Evolutionary conservation across 768 basidiomycete species (phyloP).

Genomic region (Grammothele lineata): DNA sequence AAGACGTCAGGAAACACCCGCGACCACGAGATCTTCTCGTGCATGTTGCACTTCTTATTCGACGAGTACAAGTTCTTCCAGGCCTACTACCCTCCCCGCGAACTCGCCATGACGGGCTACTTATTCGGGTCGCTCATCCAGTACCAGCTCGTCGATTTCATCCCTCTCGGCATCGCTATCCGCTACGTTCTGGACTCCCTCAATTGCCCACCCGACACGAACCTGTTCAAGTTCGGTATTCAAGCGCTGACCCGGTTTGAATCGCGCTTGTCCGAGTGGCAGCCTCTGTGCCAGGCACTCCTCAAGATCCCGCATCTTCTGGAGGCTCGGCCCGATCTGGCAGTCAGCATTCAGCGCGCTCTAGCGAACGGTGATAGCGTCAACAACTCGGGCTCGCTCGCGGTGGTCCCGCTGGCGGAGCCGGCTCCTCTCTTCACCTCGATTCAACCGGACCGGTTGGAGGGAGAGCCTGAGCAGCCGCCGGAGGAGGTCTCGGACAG

Average conservation of each 20-base stretch:
- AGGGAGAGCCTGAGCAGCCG: constrained; percentile 62
- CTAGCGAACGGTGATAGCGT: constrained; percentile 50
- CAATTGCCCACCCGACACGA: constrained; percentile 84
- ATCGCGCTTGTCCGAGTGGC: constrained; percentile 84
- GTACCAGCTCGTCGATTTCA: constrained; percentile 86
- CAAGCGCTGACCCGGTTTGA: constrained; percentile 89
- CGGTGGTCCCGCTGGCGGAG: constrained; percentile 24
- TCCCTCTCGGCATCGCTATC: constrained; percentile 93
- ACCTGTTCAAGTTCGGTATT: constrained; percentile 92
- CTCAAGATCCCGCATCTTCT: constrained; percentile 82
- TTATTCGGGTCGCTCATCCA: constrained; percentile 96
- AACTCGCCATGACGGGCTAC: constrained; percentile 93
- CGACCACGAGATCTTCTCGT: constrained; percentile 97
- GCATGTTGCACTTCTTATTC: constrained; percentile 98
- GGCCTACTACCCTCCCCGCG: constrained; percentile 88
- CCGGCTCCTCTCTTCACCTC: constrained; percentile 64
- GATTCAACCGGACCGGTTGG: constrained; percentile 66
- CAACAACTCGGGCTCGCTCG: constrained; percentile 34
- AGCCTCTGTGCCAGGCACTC: constrained; percentile 85
- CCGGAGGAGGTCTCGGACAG: constrained; percentile 88
- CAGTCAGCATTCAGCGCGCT: constrained; percentile 65
- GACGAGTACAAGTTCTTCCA: constrained; percentile 99
- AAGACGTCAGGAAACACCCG: constrained; percentile 78
- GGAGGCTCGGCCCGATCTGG: constrained; percentile 81
- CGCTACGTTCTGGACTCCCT: constrained; percentile 95